Evolutionary conservation across 805 yeast genomes (phyloP), one percentile per base, ranked within the genome.

Genomic region (Candida oleophila): DNA sequence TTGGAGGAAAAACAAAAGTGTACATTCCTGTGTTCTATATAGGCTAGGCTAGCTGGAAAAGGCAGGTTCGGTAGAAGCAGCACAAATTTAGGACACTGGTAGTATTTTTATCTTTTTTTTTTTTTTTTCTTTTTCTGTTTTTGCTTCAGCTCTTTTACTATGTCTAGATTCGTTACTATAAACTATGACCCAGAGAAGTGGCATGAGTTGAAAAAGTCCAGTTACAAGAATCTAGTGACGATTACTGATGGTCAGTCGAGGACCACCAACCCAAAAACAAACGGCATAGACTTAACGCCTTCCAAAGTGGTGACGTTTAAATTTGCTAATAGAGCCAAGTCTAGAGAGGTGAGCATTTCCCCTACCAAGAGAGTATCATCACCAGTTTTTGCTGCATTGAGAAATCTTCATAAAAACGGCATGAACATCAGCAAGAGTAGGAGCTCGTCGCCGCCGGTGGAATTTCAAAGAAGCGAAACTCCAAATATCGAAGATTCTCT

Each of bases 121-220:
- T 25, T 25, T 25, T 33, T 33, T 33, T 15, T 35, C 38, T 16
- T 35, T 18, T 14, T 11, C n/a, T n/a, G 5, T 21, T 37, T 9
- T 9, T 19, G 9, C 34, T 12, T 5, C 18, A 5, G 5, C 35
- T 3, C 22, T 4, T n/a, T 22, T 9, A 28, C 18, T n/a, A 41
- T 25, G 21, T 47, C 53, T 4, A 50, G 42, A 20, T 20, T 51
- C n/a, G 53, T 53, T 14, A 39, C 47, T 12, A 33, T 53, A 4
- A 45, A 41, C 22, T 53, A 51, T 36, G 48, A 43, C 40, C 49
- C 49, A 8, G 39, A 44, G n/a, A 47, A 44, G 22, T 46, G 40
- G 22, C 28, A 34, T 18, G 21, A 16, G 21, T 20, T 11, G 39
- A 15, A 18, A 20, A 36, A 12, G 21, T 18, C 39, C 20, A 25